Percentiles rank a stretch among this genome's conserved stretches.
Conservation (phyloP, 192 early-diverging fungal genomes). For the Obelidium mucronatum region DNA sequence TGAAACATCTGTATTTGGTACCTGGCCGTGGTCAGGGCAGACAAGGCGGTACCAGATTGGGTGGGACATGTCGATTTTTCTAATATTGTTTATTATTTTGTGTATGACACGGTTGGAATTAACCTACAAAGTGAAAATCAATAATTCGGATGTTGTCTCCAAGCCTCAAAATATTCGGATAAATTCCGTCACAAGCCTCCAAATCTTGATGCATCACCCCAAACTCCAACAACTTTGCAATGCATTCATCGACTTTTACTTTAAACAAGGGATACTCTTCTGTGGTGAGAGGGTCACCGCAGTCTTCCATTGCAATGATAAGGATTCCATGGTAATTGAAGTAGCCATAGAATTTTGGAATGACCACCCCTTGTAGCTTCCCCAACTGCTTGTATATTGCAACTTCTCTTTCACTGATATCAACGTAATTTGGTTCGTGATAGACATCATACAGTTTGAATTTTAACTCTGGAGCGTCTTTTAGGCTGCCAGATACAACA, state of each 20-base stretch:
- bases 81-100: too few relatives aligned
- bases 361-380: background rate
- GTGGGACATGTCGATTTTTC: too few relatives aligned
- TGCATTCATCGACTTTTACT: background rate
- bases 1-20: too few relatives aligned
- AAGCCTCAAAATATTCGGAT: slow-evolving; percentile 6
- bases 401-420: background rate
- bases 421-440: background rate
- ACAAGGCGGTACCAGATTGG: too few relatives aligned
- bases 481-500: background rate
- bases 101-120: too few relatives aligned
- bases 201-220: background rate
- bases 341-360: background rate
- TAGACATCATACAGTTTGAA: background rate
- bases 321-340: background rate
- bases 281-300: background rate
- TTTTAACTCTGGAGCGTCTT: background rate
- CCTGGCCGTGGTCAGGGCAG: too few relatives aligned
- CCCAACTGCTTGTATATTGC: background rate
- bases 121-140: background rate
- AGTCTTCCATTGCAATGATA: background rate
- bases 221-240: background rate
- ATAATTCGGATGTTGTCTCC: background rate
- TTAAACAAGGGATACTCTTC: background rate
- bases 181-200: background rate